phyloP scores from a whole-genome alignment of 2,329 filamentous ascomycete genomes.

The Ceratocystis destructans region DNA sequence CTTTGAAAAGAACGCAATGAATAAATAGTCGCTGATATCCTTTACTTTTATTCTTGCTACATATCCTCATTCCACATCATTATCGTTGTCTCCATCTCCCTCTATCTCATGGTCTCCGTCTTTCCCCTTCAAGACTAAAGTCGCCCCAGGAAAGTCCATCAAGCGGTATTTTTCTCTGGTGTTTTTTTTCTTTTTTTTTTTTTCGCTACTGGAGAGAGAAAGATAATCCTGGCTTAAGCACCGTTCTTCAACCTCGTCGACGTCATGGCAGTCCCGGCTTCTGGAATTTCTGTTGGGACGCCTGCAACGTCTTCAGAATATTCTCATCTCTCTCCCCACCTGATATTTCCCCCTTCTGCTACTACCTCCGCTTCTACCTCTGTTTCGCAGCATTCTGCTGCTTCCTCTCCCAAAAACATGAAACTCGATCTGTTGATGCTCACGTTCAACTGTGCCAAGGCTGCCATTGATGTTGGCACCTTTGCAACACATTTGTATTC shows the following conservation, averaged over 20 bases:
- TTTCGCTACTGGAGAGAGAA: background rate
- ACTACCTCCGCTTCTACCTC: background rate
- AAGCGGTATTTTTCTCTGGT: too few species aligned
- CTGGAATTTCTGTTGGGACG: background rate
- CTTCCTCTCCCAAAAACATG: slow-evolving; percentile 16
- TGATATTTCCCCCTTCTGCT: background rate
- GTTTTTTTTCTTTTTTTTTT: slow-evolving; percentile 18
- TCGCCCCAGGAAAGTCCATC: too few species aligned
- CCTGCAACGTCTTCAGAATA: background rate
- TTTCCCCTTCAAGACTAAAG: background rate
- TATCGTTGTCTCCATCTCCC: background rate
- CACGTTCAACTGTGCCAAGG: slow-evolving; percentile 80
- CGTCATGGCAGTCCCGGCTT: slow-evolving; percentile 5
- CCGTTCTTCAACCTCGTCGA: background rate
- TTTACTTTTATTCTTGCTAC: too few species aligned
- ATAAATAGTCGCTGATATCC: too few species aligned
- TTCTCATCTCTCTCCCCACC: background rate
- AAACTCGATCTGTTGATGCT: slow-evolving; percentile 58
- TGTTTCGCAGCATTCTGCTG: background rate
- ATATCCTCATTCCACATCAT: too few species aligned
- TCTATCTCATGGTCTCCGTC: background rate
- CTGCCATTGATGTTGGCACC: slow-evolving; percentile 50
- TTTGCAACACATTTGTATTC: slow-evolving; percentile 59
- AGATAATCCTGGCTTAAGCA: background rate
- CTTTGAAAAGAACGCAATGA: background rate